These are phyloP conservation scores for Pyricularia sp. DNA, from an alignment of 2,329 filamentous ascomycete species.

Conservation along the genomic window DNA sequence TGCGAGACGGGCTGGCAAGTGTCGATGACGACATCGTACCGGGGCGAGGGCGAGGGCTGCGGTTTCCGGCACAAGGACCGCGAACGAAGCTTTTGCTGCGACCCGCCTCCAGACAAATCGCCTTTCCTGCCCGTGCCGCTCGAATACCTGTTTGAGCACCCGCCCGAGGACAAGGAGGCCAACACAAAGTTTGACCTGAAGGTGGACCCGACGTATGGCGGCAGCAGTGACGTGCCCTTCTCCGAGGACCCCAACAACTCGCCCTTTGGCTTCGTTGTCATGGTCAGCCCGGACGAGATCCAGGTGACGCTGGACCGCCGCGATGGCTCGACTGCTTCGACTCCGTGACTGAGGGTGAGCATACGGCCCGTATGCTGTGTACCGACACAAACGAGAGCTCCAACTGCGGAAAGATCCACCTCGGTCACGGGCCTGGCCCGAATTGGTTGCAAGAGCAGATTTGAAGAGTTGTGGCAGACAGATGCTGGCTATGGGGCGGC, in stretches of 20 bases:
- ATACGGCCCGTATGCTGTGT: constrained; percentile 27
- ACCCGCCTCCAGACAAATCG: background rate
- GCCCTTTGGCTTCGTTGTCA: constrained; percentile 22
- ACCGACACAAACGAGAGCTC: constrained; percentile 20
- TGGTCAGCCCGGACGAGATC: constrained; percentile 21
- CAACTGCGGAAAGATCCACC: constrained; percentile 27
- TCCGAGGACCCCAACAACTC: constrained; percentile 18
- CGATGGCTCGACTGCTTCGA: constrained; percentile 30
- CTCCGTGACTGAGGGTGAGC: constrained; percentile 15
- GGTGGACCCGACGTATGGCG: background rate
- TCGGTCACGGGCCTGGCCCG: constrained; percentile 24
- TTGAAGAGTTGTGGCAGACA: too few species aligned
- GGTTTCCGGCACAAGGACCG: background rate
- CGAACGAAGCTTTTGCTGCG: too few species aligned
- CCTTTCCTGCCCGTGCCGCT: constrained; percentile 3
- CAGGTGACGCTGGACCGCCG: constrained; percentile 26
- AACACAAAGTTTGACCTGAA: constrained; percentile 1
- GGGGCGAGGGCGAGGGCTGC: background rate
- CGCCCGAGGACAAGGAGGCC: background rate
- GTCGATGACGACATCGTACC: background rate
- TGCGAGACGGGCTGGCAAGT: background rate
- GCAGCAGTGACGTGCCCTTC: background rate
- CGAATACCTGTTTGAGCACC: constrained; percentile 1
- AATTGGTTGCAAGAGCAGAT: too few species aligned
- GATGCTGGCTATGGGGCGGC: too few species aligned